Conservation (phyloP, 352 stramenopile genomes). For the Phytophthora sojae region DNA sequence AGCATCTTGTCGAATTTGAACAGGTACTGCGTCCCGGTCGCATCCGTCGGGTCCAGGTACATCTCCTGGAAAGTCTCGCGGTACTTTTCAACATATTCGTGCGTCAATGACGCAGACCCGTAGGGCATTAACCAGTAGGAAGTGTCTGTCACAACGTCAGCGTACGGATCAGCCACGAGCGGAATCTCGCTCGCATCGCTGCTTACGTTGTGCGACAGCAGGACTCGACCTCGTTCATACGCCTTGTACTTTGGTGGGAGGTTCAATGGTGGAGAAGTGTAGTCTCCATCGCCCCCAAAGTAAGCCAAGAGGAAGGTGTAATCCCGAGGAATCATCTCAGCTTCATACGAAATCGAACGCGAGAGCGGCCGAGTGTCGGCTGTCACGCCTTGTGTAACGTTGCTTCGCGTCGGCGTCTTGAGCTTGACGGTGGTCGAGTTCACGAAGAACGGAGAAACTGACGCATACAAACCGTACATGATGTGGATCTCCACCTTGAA, state of each 20-base stretch:
- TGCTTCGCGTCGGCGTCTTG: slow-evolving; percentile 74
- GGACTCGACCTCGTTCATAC: slow-evolving; percentile 93
- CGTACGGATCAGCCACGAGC: slow-evolving; percentile 78
- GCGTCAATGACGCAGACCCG: slow-evolving; percentile 71
- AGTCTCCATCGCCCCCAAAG: slow-evolving; percentile 61
- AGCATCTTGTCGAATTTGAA: slow-evolving; percentile 88
- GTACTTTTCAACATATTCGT: slow-evolving; percentile 94
- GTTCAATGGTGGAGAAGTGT: slow-evolving; percentile 91
- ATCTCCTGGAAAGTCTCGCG: slow-evolving; percentile 96
- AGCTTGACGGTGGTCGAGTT: slow-evolving; percentile 92
- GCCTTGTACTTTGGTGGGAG: slow-evolving; percentile 94
- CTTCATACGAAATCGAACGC: slow-evolving; percentile 86
- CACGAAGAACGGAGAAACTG: slow-evolving; percentile 90
- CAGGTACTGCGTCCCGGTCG: slow-evolving; percentile 52
- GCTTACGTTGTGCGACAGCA: slow-evolving; percentile 95
- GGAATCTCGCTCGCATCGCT: slow-evolving; percentile 50
- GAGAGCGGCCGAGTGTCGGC: slow-evolving; percentile 81
- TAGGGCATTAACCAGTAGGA: slow-evolving; percentile 83
- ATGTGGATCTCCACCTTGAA: slow-evolving; percentile 97
- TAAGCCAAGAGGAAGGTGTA: slow-evolving; percentile 94
- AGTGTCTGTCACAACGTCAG: slow-evolving; percentile 58
- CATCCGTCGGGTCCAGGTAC: slow-evolving; percentile 61
- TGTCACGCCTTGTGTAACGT: slow-evolving; percentile 72
- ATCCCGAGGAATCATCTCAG: slow-evolving; percentile 73
- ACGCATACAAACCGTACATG: slow-evolving; percentile 92